Percentiles rank a stretch among this genome's conserved stretches.
phyloP scores from a whole-genome alignment of 2,329 filamentous ascomycete genomes.

The Aureobasidium sp. region DNA sequence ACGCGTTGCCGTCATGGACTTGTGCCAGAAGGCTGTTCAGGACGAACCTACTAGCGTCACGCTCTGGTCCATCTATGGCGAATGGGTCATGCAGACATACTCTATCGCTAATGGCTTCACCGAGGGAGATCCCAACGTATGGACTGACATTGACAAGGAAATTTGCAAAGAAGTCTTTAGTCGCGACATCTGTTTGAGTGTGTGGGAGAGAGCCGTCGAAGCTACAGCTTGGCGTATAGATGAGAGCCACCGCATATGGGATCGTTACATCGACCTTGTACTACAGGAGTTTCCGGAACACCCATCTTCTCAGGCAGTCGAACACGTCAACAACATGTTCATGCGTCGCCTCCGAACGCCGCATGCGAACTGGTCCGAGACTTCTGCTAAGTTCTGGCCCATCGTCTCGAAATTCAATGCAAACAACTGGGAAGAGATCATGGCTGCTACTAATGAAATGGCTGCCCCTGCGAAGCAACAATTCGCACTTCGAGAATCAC shows the following conservation, averaged over 20 bases:
- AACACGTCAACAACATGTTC: slow-evolving; percentile 62
- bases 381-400: slow-evolving; percentile 65
- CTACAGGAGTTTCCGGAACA: slow-evolving; percentile 57
- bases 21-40: slow-evolving; percentile 61
- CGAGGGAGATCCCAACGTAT: slow-evolving; percentile 37
- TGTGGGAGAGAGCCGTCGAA: slow-evolving; percentile 66
- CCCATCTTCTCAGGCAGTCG: slow-evolving; percentile 51
- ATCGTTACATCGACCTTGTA: slow-evolving; percentile 67
- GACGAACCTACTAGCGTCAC: slow-evolving; percentile 68
- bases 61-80: slow-evolving; percentile 71
- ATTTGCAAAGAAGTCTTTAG: slow-evolving; percentile 67
- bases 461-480: slow-evolving; percentile 58
- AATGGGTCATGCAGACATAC: slow-evolving; percentile 69
- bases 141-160: slow-evolving; percentile 60
- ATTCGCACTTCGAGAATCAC: slow-evolving; percentile 57
- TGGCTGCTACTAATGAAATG: slow-evolving; percentile 59
- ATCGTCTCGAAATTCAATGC: slow-evolving; percentile 61
- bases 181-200: slow-evolving; percentile 56
- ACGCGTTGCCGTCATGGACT: slow-evolving; percentile 62
- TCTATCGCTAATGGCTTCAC: slow-evolving; percentile 54
- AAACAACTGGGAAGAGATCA: slow-evolving; percentile 66
- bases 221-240: slow-evolving; percentile 66
- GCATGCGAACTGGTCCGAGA: slow-evolving; percentile 68
- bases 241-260: slow-evolving; percentile 73
- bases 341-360: slow-evolving; percentile 64